phyloP scores from a whole-genome alignment of 2,329 filamentous ascomycete species.

The Calonectria multiphialidica region DNA sequence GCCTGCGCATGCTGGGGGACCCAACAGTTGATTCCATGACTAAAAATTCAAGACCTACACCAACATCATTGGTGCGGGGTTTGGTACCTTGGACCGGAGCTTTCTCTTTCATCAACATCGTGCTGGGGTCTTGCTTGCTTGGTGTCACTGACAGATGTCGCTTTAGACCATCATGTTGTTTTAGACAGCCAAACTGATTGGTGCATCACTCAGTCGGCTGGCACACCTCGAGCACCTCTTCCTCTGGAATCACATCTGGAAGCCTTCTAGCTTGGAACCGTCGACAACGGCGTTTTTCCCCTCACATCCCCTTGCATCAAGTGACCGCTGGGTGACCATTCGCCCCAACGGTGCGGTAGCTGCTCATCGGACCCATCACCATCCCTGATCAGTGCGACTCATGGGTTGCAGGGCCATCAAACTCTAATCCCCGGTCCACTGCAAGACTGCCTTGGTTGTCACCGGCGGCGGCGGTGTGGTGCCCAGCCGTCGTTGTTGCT shows the following conservation, averaged over 20 bases:
- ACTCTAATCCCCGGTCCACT: slow-evolving; percentile 14
- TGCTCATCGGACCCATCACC: not conserved
- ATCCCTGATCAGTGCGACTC: slow-evolving; percentile 21
- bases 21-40: not conserved
- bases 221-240: not conserved
- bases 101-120: not conserved
- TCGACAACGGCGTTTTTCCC: slow-evolving; percentile 8
- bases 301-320: not conserved
- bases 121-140: not conserved
- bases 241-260: slow-evolving; percentile 22
- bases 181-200: not conserved
- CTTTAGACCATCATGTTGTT: not conserved
- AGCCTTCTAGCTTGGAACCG: slow-evolving; percentile 30
- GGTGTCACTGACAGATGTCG: not conserved
- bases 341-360: not conserved
- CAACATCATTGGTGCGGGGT: slow-evolving; percentile 5
- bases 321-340: not conserved
- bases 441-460: not conserved
- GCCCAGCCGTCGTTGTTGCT: not conserved
- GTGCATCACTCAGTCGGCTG: not conserved
- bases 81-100: not conserved
- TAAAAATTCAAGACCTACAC: not conserved
- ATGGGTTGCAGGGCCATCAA: slow-evolving; percentile 16
- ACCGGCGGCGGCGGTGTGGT: not conserved
- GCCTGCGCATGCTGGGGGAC: not conserved